These are phyloP conservation scores for Solanum hybrid DNA, from an alignment of 305 asterid genomes.

Conservation along the genomic window DNA sequence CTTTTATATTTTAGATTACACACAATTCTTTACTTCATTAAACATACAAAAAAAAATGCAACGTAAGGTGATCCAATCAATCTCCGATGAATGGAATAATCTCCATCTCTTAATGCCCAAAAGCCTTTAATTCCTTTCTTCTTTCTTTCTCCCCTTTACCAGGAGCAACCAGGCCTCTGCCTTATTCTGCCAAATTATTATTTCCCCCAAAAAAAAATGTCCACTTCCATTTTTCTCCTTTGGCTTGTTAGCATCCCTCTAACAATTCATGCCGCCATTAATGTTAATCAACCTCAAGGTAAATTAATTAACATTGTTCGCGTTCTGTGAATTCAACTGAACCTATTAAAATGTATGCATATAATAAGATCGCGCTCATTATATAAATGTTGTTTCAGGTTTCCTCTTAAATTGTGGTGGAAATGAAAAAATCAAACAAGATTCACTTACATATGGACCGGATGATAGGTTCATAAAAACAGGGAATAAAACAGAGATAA, in stretches of 20 bases:
- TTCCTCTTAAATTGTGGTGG: slow-evolving; percentile 62
- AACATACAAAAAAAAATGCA: neutral
- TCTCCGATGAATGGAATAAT: slow-evolving; percentile 32
- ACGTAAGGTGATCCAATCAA: slow-evolving; percentile 9
- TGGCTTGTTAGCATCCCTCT: slow-evolving; percentile 67
- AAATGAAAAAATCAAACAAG: slow-evolving; percentile 26
- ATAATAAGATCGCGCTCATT: neutral
- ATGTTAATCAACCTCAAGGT: slow-evolving; percentile 38
- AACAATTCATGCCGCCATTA: slow-evolving; percentile 39
- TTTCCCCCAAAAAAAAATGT: slow-evolving; percentile 29
- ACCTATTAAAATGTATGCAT: neutral
- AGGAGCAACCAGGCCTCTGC: slow-evolving; percentile 8
- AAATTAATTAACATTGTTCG: neutral
- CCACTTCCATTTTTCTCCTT: slow-evolving; percentile 67
- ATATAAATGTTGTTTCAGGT: slow-evolving; percentile 25
- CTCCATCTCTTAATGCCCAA: slow-evolving; percentile 15
- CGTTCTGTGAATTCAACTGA: neutral
- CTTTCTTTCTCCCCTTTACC: neutral
- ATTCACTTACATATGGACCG: slow-evolving; percentile 35
- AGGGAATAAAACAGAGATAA: slow-evolving; percentile 46
- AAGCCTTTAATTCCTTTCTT: slow-evolving; percentile 23
- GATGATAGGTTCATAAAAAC: slow-evolving; percentile 42
- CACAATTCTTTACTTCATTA: neutral
- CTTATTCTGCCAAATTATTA: slow-evolving; percentile 5
- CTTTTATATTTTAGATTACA: neutral